Evolutionary conservation across 2,329 filamentous ascomycete genomes (phyloP).

Genomic region (Keithomyces neogunnii): DNA sequence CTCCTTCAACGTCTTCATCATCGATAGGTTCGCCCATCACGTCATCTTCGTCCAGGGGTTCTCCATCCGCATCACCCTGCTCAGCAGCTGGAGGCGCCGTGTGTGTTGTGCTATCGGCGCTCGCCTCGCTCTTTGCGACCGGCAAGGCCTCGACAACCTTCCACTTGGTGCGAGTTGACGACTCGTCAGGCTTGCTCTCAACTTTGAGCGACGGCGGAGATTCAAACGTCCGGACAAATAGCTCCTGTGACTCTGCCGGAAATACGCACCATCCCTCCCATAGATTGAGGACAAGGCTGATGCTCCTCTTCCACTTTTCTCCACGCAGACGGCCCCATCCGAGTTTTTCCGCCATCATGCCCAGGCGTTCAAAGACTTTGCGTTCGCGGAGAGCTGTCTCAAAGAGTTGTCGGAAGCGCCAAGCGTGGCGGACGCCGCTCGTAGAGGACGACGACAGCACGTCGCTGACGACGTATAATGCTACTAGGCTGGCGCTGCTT

Average conservation of each 20-base stretch:
- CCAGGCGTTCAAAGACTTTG: conserved; percentile 67
- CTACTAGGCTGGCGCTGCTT: conserved; percentile 68
- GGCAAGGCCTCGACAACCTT: conserved; percentile 37
- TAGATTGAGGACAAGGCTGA: conserved; percentile 58
- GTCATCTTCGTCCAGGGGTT: conserved; percentile 33
- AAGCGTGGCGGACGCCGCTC: conserved; percentile 72
- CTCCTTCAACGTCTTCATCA: conserved; percentile 39
- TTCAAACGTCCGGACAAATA: conserved; percentile 63
- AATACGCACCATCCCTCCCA: conserved; percentile 72
- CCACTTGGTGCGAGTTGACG: conserved; percentile 34
- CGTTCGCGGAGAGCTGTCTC: conserved; percentile 61
- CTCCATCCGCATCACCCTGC: conserved; percentile 30
- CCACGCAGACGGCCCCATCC: conserved; percentile 74
- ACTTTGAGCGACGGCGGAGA: conserved; percentile 46
- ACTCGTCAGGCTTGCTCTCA: conserved; percentile 17
- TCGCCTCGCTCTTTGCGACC: conserved; percentile 6
- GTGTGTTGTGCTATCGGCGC: conserved; percentile 7
- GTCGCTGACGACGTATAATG: conserved; percentile 69
- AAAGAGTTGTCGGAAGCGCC: conserved; percentile 77
- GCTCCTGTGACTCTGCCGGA: conserved; percentile 62
- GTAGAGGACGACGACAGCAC: conserved; percentile 71
- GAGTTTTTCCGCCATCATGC: conserved; percentile 61
- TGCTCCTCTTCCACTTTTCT: conserved; percentile 77
- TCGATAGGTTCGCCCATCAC: conserved; percentile 35
- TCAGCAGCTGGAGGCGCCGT: conserved; percentile 11